phyloP scores from a whole-genome alignment of 1,284 basidiomycete genomes.

The Amylostereum areolatum region DNA sequence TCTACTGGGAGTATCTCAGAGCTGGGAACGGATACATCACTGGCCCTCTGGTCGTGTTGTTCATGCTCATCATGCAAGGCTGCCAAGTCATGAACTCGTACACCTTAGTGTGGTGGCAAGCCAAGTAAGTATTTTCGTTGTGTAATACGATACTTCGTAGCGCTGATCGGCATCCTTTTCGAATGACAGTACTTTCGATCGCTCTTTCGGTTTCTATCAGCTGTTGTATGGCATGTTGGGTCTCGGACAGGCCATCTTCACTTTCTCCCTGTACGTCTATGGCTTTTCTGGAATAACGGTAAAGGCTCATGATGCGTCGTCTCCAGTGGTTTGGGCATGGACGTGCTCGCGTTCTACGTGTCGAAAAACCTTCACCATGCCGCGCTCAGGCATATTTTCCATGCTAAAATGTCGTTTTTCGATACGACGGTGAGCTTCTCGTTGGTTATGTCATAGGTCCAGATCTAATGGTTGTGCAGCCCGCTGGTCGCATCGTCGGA shows the following conservation, averaged over 20 bases:
- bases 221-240: constrained; percentile 67
- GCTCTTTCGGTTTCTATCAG: constrained; percentile 60
- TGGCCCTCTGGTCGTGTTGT: constrained; percentile 49
- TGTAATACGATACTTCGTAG: background rate
- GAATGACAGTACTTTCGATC: constrained; percentile 37
- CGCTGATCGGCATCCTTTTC: constrained; percentile 1
- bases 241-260: constrained; percentile 53
- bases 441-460: background rate
- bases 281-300: background rate
- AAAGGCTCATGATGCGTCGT: background rate
- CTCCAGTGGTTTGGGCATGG: constrained; percentile 40
- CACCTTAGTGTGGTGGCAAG: constrained; percentile 71
- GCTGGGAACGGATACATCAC: constrained; percentile 59
- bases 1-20: constrained; percentile 63
- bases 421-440: constrained; percentile 64
- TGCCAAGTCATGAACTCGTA: constrained; percentile 60
- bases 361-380: constrained; percentile 43
- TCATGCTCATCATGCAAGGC: constrained; percentile 61
- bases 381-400: constrained; percentile 59
- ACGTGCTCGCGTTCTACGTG: constrained; percentile 63
- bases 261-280: constrained; percentile 47
- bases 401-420: constrained; percentile 84
- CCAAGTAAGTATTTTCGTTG: constrained; percentile 35
- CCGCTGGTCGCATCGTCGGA: constrained; percentile 87
- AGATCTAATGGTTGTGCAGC: constrained; percentile 31